A percentile compares a stretch with the other conserved stretches of the same genome.
Evolutionary conservation across 805 yeast species (phyloP).

Genomic region (Candida ipomoeae): DNA sequence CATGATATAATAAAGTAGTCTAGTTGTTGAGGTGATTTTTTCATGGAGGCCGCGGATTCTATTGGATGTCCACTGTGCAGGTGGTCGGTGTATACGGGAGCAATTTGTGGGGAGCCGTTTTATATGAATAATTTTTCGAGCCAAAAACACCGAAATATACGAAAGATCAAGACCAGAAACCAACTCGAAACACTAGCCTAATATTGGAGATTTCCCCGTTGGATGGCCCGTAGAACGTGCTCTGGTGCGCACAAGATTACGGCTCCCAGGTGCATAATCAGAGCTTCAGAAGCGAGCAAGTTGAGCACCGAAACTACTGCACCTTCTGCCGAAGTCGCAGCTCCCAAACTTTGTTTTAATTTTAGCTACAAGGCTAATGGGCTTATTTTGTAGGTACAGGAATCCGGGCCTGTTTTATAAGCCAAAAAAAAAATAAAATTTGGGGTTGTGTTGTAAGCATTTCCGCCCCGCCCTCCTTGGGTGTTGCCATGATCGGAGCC

Average conservation of each 20-base stretch:
- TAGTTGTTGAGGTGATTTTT: not conserved
- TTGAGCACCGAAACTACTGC: not conserved
- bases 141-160: too few species aligned
- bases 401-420: not conserved
- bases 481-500: not conserved
- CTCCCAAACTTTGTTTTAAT: not conserved
- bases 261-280: not conserved
- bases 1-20: constrained; percentile 39
- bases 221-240: too few species aligned
- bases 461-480: not conserved
- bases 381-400: not conserved
- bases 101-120: not conserved
- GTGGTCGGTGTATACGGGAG: not conserved
- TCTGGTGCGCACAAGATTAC: not conserved
- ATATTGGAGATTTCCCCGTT: not conserved
- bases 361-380: too few species aligned
- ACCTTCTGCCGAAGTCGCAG: not conserved
- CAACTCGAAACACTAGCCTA: not conserved
- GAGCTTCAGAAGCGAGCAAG: not conserved
- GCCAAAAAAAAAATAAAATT: not conserved
- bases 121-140: not conserved
- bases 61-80: constrained; percentile 11
- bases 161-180: not conserved
- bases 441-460: too few species aligned
- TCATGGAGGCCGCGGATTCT: constrained; percentile 10